These are phyloP conservation scores for Erythrobasidium yunnanense DNA, from an alignment of 768 basidiomycete genomes.

Conservation along the genomic window DNA sequence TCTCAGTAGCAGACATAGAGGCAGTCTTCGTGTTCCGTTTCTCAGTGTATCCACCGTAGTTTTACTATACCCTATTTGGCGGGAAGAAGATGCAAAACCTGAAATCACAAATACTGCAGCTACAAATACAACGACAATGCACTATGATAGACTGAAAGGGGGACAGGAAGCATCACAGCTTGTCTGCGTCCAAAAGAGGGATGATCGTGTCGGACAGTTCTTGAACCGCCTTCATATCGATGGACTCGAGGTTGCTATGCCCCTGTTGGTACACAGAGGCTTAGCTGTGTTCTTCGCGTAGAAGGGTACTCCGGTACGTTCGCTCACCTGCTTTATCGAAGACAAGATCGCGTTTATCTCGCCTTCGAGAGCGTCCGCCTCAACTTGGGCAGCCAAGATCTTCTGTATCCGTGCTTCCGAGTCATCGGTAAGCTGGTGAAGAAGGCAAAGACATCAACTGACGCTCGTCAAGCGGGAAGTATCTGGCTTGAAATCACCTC, in stretches of 20 bases:
- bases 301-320: too few relatives aligned
- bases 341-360: conserved; percentile 5
- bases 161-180: background rate
- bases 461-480: background rate
- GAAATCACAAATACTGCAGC: too few relatives aligned
- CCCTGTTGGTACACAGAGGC: conserved; percentile 1
- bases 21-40: too few relatives aligned
- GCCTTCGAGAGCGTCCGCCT: conserved; percentile 12
- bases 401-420: background rate
- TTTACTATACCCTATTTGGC: too few relatives aligned
- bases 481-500: background rate
- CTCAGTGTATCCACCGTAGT: too few relatives aligned
- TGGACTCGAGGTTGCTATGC: background rate
- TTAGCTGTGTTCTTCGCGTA: too few relatives aligned
- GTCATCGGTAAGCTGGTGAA: background rate
- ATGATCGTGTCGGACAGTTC: background rate
- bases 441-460: too few relatives aligned
- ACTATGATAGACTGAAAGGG: too few relatives aligned
- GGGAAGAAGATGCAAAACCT: too few relatives aligned
- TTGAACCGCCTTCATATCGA: conserved; percentile 6
- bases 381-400: background rate
- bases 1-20: too few relatives aligned
- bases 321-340: conserved; percentile 10
- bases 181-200: conserved; percentile 1
- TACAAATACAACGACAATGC: too few relatives aligned